Evolutionary conservation across 768 basidiomycete genomes (phyloP), one percentile per base, ranked within the genome.

Genomic region (Steccherinum ochraceum): DNA sequence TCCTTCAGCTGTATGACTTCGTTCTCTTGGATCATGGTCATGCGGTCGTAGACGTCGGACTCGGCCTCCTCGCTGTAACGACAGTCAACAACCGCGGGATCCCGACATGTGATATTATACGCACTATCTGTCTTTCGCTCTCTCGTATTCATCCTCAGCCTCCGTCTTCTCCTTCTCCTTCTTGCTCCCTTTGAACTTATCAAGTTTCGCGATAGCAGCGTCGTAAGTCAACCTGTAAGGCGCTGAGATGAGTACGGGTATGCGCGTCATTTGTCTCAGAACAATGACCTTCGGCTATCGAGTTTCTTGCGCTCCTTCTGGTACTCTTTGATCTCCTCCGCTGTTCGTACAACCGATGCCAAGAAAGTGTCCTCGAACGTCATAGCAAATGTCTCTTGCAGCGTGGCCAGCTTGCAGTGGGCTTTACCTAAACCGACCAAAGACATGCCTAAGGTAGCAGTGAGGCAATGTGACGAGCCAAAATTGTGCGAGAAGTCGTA

Each of bases 251-350:
- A n/a, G n/a, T n/a, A n/a, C n/a, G n/a, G n/a, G n/a, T n/a, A n/a
- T n/a, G n/a, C n/a, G n/a, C n/a, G n/a, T n/a, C n/a, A n/a, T n/a
- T n/a, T n/a, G 40, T 0, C 7, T 44, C 13, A 47, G 18, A 7
- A 43, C 18, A 7, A 7, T 18, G 53, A 88, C 91, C 89, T 76
- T 61, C 90, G 73, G 47, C 86, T 91, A 51, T 95, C 92, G 13
- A 94, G 68, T 63, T 93, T 94, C 78, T 93, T 95, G 54, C 83
- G 79, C 53, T 86, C 75, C 3, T 72, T 62, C 51, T 92, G 86
- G 56, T 89, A 94, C 50, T 93, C 92, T 61, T 84, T 89, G 62
- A 95, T 84, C 24, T 88, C 84, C 7, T 82, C 86, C 13, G 73
- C 72, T 46, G 84, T 83, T 40, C 67, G 73, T 54, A 83, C 75